Evolutionary conservation across 176 grass and related monocot species (phyloP).

Genomic region (Rhynchospora tenuis): DNA sequence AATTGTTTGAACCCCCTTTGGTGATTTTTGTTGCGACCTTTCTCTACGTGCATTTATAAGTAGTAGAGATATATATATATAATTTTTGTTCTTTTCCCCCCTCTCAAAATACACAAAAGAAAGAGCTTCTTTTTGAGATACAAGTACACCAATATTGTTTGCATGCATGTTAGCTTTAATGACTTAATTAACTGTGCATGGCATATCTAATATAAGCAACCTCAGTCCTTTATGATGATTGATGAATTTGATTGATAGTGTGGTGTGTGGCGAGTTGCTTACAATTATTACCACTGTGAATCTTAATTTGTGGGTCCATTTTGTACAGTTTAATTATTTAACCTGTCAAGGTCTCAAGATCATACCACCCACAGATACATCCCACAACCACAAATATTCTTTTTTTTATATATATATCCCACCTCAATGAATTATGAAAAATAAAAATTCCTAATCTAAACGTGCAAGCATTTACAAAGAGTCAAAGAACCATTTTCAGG

Average conservation of each 20-base stretch:
- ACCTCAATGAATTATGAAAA: background rate
- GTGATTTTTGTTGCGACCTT: too few species aligned
- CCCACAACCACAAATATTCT: background rate
- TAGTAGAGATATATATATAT: too few species aligned
- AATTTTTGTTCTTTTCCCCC: background rate
- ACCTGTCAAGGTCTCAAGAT: background rate
- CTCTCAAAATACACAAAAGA: slow-evolving; percentile 2
- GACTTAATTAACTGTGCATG: background rate
- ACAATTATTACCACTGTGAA: background rate
- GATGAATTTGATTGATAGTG: background rate
- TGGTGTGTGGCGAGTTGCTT: background rate
- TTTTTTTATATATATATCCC: background rate
- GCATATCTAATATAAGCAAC: background rate
- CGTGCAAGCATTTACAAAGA: background rate
- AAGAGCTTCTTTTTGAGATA: background rate
- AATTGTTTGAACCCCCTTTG: too few species aligned
- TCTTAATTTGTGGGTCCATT: background rate
- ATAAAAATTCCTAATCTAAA: background rate
- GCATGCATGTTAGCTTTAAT: background rate
- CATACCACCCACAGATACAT: background rate
- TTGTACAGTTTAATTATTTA: background rate
- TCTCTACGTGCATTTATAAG: too few species aligned
- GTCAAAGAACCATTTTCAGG: background rate
- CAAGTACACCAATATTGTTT: background rate
- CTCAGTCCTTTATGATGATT: background rate